Evolutionary conservation across 306 rosid genomes (phyloP).

Genomic region (Vigna angularis): DNA sequence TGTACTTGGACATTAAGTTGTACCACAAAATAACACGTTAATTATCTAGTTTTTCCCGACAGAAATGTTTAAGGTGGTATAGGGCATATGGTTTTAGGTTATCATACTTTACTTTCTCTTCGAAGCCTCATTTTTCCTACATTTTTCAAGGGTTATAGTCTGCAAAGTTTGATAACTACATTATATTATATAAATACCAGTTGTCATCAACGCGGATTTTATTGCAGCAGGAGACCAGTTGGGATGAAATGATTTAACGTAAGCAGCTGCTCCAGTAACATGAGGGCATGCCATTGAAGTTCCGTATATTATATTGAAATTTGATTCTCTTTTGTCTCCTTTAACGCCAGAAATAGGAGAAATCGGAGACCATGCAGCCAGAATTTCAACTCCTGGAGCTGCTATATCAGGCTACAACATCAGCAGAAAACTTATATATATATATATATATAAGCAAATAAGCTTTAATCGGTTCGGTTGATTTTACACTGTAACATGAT

Average conservation of each 20-base stretch:
- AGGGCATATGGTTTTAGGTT: no score
- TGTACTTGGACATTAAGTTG: no score
- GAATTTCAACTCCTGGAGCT: conserved; percentile 52
- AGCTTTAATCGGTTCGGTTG: neutral
- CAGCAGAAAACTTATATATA: neutral
- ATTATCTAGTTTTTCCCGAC: no score
- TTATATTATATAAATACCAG: neutral
- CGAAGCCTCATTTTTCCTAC: no score
- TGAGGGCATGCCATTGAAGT: conserved; percentile 69
- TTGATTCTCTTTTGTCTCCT: conserved; percentile 5
- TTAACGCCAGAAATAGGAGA: neutral
- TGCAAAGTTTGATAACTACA: no score
- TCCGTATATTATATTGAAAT: conserved; percentile 33
- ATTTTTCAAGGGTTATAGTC: no score
- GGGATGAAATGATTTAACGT: conserved; percentile 10
- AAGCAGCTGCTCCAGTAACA: conserved; percentile 14
- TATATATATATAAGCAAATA: neutral
- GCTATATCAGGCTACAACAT: conserved; percentile 53
- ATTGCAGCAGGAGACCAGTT: neutral
- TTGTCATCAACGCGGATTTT: conserved; percentile 3
- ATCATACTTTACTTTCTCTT: no score
- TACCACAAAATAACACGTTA: no score
- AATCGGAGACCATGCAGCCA: conserved; percentile 50
- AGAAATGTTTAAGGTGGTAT: no score
- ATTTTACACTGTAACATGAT: neutral